Evolutionary conservation across 495 filamentous ascomycete genomes (phyloP).

Genomic region (Xylaria grammica): DNA sequence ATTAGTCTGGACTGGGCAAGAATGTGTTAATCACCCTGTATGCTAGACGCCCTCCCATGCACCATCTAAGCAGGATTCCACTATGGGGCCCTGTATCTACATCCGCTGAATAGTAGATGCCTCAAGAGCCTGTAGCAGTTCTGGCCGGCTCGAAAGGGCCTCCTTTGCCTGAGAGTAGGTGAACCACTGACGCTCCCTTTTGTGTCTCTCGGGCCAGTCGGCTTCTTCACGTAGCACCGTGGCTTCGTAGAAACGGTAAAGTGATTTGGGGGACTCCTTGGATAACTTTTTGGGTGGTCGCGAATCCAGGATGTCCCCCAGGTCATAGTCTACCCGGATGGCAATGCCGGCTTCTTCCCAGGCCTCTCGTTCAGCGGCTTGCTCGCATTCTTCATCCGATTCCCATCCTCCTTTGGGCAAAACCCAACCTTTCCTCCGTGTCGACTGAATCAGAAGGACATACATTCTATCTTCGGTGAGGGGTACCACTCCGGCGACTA

Average conservation of each 20-base stretch:
- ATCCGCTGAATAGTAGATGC: conserved; percentile 70
- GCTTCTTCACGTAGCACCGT: conserved; percentile 79
- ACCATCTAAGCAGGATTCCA: conserved; percentile 23
- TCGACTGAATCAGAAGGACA: conserved; percentile 93
- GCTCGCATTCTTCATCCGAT: conserved; percentile 75
- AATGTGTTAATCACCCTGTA: conserved; percentile 15
- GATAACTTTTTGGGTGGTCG: conserved; percentile 64
- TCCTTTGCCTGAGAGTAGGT: conserved; percentile 78
- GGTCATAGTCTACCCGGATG: conserved; percentile 77
- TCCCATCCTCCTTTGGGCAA: conserved; percentile 98
- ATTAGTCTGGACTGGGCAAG: conserved; percentile 7
- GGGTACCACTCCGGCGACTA: conserved; percentile 94
- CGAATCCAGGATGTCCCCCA: conserved; percentile 84
- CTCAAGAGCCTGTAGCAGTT: conserved; percentile 85
- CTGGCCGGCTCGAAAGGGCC: conserved; percentile 77
- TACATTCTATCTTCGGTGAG: conserved; percentile 65
- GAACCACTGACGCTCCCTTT: conserved; percentile 88
- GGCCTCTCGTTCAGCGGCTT: conserved; percentile 74
- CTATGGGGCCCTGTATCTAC: conserved; percentile 20
- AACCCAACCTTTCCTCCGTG: conserved; percentile 86
- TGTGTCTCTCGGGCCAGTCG: conserved; percentile 94
- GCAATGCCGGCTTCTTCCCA: conserved; percentile 98
- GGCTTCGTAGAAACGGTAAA: conserved; percentile 89
- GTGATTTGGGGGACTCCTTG: conserved; percentile 71
- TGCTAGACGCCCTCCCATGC: conserved; percentile 16